Base-by-base conservation (phyloP, 768 basidiomycete species). In the Gloeophyllum trabeum region DNA sequence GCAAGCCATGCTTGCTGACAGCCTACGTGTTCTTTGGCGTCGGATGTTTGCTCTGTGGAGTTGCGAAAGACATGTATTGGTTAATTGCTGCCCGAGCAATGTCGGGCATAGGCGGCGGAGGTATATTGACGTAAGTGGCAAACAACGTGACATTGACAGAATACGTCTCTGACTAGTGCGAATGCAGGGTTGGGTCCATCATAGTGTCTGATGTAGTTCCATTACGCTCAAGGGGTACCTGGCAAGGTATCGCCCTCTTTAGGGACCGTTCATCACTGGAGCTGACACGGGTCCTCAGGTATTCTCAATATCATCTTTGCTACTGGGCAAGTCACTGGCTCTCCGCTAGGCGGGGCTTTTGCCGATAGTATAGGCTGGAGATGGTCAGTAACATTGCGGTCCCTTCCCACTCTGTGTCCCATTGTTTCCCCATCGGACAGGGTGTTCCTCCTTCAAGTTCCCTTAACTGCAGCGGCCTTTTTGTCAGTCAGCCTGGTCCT, bases 331-430 rank as follows among this genome's bases (percentile, higher is more conserved):
- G 69, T 72, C 1, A 61, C 64, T 0, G 81, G 81, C 7, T 77
- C 79, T 2, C 79, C 79, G 2, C 55, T 80, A 0, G 79, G 80
- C 7, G 79, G 80, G 4, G 65, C 73, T 32, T 58, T 84, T 2
- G 66, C 74, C 1, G 80, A 82, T 50, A 72, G 60, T 6, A 71
- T 80, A 30, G 79, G 79, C 4, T 83, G 81, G 81, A 57, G 79
- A 54, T 81, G 79, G 76, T 74, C 39, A 0, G 6, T 25, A 23
- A 26, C 6, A 12, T 26, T 22, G 2, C 40, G 18, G n/a, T n/a
- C n/a, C n/a, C n/a, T n/a, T n/a, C n/a, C n/a, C n/a, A n/a, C n/a
- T n/a, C n/a, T n/a, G n/a, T n/a, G n/a, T n/a, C n/a, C n/a, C n/a
- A n/a, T n/a, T n/a, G n/a, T n/a, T n/a, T n/a, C n/a, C n/a, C n/a